Evolutionary conservation across 768 basidiomycete species (phyloP).

Genomic region (Daedalea quercina): DNA sequence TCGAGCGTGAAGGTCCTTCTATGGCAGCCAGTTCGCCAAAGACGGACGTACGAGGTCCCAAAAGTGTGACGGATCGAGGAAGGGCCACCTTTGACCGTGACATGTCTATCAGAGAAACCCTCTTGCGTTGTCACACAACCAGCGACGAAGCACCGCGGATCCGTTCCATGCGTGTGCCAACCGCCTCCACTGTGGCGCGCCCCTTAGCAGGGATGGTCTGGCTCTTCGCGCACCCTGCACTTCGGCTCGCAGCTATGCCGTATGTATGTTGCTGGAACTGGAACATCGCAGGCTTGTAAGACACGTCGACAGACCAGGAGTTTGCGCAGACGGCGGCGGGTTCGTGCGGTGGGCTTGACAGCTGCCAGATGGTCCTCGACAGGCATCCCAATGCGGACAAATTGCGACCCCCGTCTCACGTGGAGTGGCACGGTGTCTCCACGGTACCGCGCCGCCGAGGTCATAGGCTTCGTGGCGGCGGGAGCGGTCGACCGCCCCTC

Average conservation of each 20-base stretch:
- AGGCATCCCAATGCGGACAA: background rate
- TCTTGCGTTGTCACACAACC: background rate
- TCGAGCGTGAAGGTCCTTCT: background rate
- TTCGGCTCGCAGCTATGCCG: background rate
- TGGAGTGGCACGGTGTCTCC: background rate
- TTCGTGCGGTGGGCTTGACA: background rate
- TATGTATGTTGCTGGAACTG: background rate
- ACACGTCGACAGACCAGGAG: no score
- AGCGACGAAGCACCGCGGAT: background rate
- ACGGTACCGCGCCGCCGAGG: background rate
- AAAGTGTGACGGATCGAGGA: background rate
- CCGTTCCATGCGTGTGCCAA: background rate
- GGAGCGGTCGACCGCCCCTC: background rate
- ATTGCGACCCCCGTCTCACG: background rate
- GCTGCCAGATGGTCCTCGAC: background rate
- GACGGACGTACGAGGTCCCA: background rate
- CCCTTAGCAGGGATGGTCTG: background rate
- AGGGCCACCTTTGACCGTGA: background rate
- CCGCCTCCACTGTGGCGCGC: background rate
- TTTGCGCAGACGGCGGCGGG: no score
- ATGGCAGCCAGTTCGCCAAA: conserved; percentile 4
- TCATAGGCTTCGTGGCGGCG: background rate
- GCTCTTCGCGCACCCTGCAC: background rate
- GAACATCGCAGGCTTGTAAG: background rate
- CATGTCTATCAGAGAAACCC: background rate